These are phyloP conservation scores for Alternaria sp. DNA, from an alignment of 2,329 filamentous ascomycete genomes.

Conservation along the genomic window DNA sequence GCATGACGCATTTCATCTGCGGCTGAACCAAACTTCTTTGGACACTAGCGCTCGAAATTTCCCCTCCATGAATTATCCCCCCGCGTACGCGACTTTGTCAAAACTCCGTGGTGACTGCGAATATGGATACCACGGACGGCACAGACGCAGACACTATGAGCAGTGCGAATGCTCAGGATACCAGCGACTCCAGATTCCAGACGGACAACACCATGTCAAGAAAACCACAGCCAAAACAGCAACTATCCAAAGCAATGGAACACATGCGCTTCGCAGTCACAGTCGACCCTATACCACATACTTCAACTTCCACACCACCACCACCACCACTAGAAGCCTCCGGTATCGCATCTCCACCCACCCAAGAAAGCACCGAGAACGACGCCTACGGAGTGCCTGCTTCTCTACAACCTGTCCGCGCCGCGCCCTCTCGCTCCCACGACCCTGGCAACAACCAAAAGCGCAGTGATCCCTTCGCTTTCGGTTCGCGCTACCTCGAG, in stretches of 20 bases:
- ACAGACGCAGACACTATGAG: conserved; percentile 16
- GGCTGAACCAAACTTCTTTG: conserved; percentile 18
- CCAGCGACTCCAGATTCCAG: conserved; percentile 35
- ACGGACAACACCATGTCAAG: conserved; percentile 45
- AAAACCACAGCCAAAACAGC: conserved; percentile 52
- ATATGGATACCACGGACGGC: conserved; percentile 17
- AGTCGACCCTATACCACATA: conserved; percentile 45
- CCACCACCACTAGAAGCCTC: conserved; percentile 14
- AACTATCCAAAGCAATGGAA: conserved; percentile 62
- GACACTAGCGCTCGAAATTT: conserved; percentile 22
- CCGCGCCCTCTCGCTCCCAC: conserved; percentile 69
- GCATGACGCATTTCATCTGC: conserved; percentile 25
- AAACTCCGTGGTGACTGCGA: conserved; percentile 29
- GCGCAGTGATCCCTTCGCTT: conserved; percentile 91
- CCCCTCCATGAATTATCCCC: conserved; percentile 22
- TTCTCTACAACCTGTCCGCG: conserved; percentile 56
- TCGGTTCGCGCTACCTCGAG: conserved; percentile 86
- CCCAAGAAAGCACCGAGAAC: conserved; percentile 35
- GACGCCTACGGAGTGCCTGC: conserved; percentile 62
- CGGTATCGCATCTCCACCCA: neutral
- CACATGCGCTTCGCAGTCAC: conserved; percentile 62
- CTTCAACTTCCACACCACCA: conserved; percentile 28
- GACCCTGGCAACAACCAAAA: conserved; percentile 80
- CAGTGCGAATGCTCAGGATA: conserved; percentile 10
- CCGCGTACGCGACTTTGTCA: conserved; percentile 13